Conservation (phyloP, 2,329 filamentous ascomycete genomes). For the Cucurbitaria berberidis region DNA sequence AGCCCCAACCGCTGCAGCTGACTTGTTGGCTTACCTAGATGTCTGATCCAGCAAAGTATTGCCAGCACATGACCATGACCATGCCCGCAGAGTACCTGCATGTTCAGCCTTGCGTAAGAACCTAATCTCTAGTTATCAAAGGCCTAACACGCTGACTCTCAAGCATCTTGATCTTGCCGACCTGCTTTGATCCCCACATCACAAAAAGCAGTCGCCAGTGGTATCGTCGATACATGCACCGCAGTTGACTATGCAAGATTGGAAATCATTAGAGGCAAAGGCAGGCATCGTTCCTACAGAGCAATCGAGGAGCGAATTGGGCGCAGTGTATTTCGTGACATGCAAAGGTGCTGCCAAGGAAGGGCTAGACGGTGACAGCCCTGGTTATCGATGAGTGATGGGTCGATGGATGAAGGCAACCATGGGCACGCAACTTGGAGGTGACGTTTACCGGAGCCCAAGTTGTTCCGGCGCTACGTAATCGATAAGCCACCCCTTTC, state of each 20-base stretch:
- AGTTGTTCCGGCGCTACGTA: slow-evolving; percentile 10
- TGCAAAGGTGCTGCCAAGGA: not conserved
- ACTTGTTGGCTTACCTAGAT: not conserved
- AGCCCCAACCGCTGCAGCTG: not conserved
- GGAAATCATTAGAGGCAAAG: not conserved
- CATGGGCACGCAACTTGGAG: slow-evolving; percentile 4
- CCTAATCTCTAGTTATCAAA: too few relatives aligned
- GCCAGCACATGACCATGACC: not conserved
- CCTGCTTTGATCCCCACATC: too few relatives aligned
- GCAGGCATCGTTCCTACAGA: not conserved
- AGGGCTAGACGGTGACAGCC: not conserved
- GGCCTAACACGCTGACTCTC: too few relatives aligned
- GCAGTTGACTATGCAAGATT: not conserved
- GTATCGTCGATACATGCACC: too few relatives aligned
- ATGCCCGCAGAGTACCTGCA: not conserved
- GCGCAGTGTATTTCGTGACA: not conserved
- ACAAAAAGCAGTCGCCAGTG: too few relatives aligned
- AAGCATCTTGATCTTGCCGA: too few relatives aligned
- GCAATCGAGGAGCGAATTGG: not conserved
- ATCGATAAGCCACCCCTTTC: slow-evolving; percentile 9
- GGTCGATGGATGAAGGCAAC: slow-evolving; percentile 1
- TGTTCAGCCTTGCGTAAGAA: not conserved
- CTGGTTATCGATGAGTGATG: not conserved
- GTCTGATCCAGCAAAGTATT: not conserved
- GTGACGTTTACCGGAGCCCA: slow-evolving; percentile 11